phyloP scores from a whole-genome alignment of 768 basidiomycete species.

The Lepiota venenata region DNA sequence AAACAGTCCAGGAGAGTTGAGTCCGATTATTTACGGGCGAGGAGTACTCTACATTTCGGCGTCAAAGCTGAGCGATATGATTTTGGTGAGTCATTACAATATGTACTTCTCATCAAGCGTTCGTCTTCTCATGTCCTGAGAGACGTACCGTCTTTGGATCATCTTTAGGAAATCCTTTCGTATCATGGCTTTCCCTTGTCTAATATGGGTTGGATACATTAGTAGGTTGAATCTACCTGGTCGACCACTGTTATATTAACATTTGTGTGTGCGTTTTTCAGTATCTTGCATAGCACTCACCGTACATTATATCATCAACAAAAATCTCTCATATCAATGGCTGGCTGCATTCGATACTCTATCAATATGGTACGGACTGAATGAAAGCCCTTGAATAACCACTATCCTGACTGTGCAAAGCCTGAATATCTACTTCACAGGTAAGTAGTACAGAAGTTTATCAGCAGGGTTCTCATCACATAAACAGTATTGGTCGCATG shows the following conservation, averaged over 20 bases:
- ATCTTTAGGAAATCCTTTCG: background rate
- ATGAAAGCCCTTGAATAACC: too few relatives aligned
- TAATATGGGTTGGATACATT: conserved; percentile 2
- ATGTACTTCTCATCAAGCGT: too few relatives aligned
- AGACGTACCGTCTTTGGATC: conserved; percentile 1
- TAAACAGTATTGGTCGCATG: background rate
- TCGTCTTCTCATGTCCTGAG: background rate
- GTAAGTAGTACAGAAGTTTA: background rate
- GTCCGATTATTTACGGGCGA: background rate
- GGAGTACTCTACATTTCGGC: background rate
- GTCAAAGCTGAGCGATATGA: background rate
- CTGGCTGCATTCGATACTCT: background rate
- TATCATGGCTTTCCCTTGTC: background rate
- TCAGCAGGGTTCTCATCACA: background rate
- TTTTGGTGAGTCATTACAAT: background rate
- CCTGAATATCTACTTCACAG: conserved; percentile 3
- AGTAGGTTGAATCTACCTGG: background rate
- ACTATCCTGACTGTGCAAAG: background rate
- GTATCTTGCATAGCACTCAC: background rate
- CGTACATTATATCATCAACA: background rate
- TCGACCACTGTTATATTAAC: background rate
- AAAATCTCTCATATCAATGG: background rate
- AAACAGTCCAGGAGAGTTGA: background rate
- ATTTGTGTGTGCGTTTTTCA: background rate
- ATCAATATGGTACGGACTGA: background rate